These are phyloP conservation scores for Polymyxa betae DNA, from an alignment of 208 protist species.

Conservation along the genomic window DNA sequence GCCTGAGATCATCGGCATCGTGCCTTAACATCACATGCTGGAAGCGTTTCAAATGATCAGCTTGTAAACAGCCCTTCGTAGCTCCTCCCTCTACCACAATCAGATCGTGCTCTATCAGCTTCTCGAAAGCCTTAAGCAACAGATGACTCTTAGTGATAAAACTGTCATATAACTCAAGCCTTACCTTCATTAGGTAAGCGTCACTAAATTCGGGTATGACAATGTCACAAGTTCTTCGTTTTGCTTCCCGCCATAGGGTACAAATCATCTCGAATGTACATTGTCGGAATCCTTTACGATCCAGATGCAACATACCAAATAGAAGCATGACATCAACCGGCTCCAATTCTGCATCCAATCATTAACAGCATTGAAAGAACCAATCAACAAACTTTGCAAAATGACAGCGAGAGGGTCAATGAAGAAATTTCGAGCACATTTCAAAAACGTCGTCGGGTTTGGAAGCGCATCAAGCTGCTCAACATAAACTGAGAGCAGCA, in stretches of 20 bases:
- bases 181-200: background rate
- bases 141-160: background rate
- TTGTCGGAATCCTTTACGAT: background rate
- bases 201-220: background rate
- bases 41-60: slow-evolving; percentile 3
- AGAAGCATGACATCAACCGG: background rate
- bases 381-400: background rate
- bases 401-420: background rate
- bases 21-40: background rate
- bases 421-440: background rate
- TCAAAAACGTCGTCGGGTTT: background rate
- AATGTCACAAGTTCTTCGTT: background rate
- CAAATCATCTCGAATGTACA: slow-evolving; percentile 42
- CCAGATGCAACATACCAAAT: slow-evolving; percentile 20
- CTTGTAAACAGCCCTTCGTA: background rate
- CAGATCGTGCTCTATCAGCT: background rate
- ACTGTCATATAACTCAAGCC: no score
- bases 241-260: background rate
- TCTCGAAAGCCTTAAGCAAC: slow-evolving; percentile 1
- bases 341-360: background rate
- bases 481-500: background rate
- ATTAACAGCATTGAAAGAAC: background rate
- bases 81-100: background rate
- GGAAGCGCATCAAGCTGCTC: background rate
- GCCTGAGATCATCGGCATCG: background rate